Evolutionary conservation across 305 asterid genomes (phyloP).

Genomic region (Plantago rigida): DNA sequence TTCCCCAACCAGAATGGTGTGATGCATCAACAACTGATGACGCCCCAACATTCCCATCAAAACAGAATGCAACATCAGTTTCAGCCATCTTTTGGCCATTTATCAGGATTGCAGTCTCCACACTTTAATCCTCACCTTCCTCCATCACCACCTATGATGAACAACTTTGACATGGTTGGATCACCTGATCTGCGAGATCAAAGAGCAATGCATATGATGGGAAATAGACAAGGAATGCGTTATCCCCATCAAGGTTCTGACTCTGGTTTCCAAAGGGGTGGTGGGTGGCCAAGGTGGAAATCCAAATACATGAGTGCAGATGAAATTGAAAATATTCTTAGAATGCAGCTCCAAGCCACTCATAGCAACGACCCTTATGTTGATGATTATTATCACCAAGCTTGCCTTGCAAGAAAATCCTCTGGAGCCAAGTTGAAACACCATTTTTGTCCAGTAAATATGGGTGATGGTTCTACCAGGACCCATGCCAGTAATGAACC

Average conservation of each 20-base stretch:
- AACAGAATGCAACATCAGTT: slow-evolving; percentile 52
- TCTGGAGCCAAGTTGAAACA: slow-evolving; percentile 68
- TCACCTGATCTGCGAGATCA: slow-evolving; percentile 70
- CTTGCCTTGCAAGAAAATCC: slow-evolving; percentile 68
- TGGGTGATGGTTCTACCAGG: slow-evolving; percentile 57
- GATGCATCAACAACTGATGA: slow-evolving; percentile 43
- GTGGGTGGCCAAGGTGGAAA: slow-evolving; percentile 66
- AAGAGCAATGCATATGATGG: slow-evolving; percentile 49
- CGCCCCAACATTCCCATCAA: slow-evolving; percentile 54
- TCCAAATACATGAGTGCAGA: slow-evolving; percentile 73
- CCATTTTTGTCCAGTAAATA: slow-evolving; percentile 71
- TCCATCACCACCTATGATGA: slow-evolving; percentile 47
- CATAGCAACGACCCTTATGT: slow-evolving; percentile 81
- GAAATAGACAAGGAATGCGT: slow-evolving; percentile 50
- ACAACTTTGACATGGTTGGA: slow-evolving; percentile 53
- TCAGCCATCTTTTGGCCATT: slow-evolving; percentile 53
- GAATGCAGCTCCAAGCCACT: slow-evolving; percentile 84
- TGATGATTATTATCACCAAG: slow-evolving; percentile 89
- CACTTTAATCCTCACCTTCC: slow-evolving; percentile 47
- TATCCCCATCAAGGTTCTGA: slow-evolving; percentile 49
- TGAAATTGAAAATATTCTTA: slow-evolving; percentile 74
- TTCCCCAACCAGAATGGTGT: slow-evolving; percentile 59
- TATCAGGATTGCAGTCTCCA: slow-evolving; percentile 54
- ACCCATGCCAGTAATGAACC: slow-evolving; percentile 64
- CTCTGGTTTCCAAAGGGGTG: slow-evolving; percentile 39